Base-by-base conservation (phyloP, 192 early-diverging fungal genomes). In the Lobosporangium transversale region DNA sequence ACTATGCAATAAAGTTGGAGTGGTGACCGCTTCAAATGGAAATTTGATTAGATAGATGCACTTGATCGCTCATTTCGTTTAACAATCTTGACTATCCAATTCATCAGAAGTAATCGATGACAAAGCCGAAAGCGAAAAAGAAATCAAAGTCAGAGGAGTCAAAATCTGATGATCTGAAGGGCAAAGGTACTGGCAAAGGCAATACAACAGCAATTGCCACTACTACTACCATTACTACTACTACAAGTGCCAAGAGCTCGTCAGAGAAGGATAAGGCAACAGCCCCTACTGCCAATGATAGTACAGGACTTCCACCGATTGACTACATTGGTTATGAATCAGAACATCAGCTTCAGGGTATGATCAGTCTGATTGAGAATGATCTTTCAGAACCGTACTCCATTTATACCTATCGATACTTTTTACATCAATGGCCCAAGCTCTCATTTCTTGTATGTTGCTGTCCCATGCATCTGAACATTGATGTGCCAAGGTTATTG, bases 361-460 rank as follows among this genome's bases (percentile, higher is more conserved):
- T 97, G 14, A 91, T 90, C 52, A 65, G 66, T 11, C 84, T 98
- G 43, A 95, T 98, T 33, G 94, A 97, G 56, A 89, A 89, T n/a
- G 96, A 97, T 66, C 87, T 99, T 14, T 97, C 96, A 4, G 97
- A 99, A 64, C 95, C 97, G 2, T 99, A 99, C 71, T 93, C 96
- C 9, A 90, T 99, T 44, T 99, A 96, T 75, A 98, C 97, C 1
- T 99, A 98, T 80, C 90, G 97, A 32, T 99, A 94, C 70, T 98
- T 98, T 68, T 86, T 98, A 4, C 90, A 94, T 55, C 91, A 92
- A 37, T 96, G 94, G 94, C 96, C 96, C 8, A 76, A 91, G 30
- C 92, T 96, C 7, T 96, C 92, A 49, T 91, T 95, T 55, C 81
- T 97, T 70, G 93, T 88, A 73, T 15, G 48, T 24, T 20, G 7